Conservation (phyloP, 331 rosid genomes). For the Erythrophleum ivorense region DNA sequence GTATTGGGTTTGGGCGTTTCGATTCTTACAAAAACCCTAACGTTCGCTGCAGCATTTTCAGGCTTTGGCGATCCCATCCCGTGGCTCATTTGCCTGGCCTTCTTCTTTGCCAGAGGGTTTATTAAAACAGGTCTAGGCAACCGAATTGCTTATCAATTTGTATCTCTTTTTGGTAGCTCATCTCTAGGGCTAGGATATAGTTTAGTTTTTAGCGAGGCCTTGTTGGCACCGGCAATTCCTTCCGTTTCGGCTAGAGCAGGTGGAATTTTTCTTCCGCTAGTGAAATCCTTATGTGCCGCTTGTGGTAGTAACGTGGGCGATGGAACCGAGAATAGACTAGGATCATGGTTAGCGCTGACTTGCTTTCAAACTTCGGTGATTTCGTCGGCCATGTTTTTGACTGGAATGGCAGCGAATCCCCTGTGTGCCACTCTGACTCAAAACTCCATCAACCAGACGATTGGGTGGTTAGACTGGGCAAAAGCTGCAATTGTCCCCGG, state of each 20-base stretch:
- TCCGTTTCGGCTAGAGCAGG: slow-evolving; percentile 93
- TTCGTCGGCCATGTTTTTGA: slow-evolving; percentile 95
- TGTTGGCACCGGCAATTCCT: slow-evolving; percentile 91
- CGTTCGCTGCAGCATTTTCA: slow-evolving; percentile 86
- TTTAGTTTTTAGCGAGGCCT: slow-evolving; percentile 87
- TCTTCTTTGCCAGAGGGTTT: slow-evolving; percentile 92
- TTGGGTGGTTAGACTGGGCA: slow-evolving; percentile 99
- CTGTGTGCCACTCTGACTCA: slow-evolving; percentile 78
- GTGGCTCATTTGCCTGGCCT: slow-evolving; percentile 89
- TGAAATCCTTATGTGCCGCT: slow-evolving; percentile 79
- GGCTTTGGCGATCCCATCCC: slow-evolving; percentile 96
- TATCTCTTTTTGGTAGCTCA: slow-evolving; percentile 87
- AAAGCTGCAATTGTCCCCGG: slow-evolving; percentile 91
- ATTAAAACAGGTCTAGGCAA: slow-evolving; percentile 93
- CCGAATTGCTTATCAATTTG: slow-evolving; percentile 91
- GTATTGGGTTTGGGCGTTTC: slow-evolving; percentile 81
- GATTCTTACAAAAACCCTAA: slow-evolving; percentile 80
- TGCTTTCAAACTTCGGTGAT: slow-evolving; percentile 97
- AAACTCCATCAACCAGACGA: slow-evolving; percentile 74
- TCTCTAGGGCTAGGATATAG: slow-evolving; percentile 95
- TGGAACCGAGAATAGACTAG: slow-evolving; percentile 77
- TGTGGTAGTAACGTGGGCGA: slow-evolving; percentile 94
- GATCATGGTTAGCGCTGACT: slow-evolving; percentile 97
- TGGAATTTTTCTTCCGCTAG: slow-evolving; percentile 83
- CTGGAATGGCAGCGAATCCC: slow-evolving; percentile 98